A percentile compares a stretch with the other conserved stretches of the same genome.
Evolutionary conservation across 2,329 filamentous ascomycete species (phyloP).

Genomic region (Diplodia sapinea): DNA sequence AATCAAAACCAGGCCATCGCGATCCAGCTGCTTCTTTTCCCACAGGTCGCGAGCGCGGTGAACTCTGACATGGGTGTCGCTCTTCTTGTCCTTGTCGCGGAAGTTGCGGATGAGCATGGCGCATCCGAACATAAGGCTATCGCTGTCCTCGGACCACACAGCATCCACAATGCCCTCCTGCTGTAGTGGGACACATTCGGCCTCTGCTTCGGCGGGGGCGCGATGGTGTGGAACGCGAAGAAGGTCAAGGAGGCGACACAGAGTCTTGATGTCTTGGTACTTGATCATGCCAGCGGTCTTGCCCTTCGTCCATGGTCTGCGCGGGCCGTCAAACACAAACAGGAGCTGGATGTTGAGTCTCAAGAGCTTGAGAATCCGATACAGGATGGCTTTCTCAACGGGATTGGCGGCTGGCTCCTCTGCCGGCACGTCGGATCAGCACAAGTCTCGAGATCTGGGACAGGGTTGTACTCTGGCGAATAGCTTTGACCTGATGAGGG

Average conservation of each 20-base stretch:
- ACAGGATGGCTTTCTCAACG: constrained; percentile 51
- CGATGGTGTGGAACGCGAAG: constrained; percentile 52
- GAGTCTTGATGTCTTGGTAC: constrained; percentile 40
- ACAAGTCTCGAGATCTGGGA: too few relatives aligned
- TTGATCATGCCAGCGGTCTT: constrained; percentile 43
- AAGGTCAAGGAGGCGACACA: constrained; percentile 48
- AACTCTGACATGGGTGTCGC: constrained; percentile 41
- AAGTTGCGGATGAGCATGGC: constrained; percentile 49
- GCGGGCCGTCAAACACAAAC: constrained; percentile 62
- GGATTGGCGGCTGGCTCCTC: constrained; percentile 47
- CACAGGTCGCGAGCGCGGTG: constrained; percentile 41
- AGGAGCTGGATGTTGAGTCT: constrained; percentile 58
- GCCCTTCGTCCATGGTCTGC: constrained; percentile 48
- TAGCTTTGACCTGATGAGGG: constrained; percentile 41
- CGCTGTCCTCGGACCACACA: constrained; percentile 57
- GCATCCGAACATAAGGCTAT: constrained; percentile 57
- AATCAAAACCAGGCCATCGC: constrained; percentile 48
- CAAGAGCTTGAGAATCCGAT: constrained; percentile 53
- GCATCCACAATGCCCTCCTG: constrained; percentile 54
- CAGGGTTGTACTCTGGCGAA: constrained; percentile 43
- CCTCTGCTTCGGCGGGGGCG: constrained; percentile 56
- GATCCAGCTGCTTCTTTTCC: constrained; percentile 41
- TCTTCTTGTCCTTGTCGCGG: constrained; percentile 44
- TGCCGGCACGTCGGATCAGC: constrained; percentile 17
- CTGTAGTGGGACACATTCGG: constrained; percentile 56